A percentile compares a stretch with the other conserved stretches of the same genome.
These are phyloP conservation scores for Aurinia saxatilis DNA, from an alignment of 345 rosid genomes.

Conservation along the genomic window DNA sequence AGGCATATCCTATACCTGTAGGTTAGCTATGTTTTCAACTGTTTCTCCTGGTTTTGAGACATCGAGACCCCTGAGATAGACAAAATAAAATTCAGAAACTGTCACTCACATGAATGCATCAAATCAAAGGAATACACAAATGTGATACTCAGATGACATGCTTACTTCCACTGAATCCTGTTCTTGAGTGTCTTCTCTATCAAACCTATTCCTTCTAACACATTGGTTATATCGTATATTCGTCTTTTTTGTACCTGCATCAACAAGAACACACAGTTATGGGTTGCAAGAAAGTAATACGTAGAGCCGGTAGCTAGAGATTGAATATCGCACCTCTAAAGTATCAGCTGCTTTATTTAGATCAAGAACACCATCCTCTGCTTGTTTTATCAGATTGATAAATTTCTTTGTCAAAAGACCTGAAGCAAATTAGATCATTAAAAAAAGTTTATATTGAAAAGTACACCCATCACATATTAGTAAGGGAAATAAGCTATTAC, in stretches of 20 bases:
- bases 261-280: slow-evolving; percentile 14
- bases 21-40: slow-evolving; percentile 56
- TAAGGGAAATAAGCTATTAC: slow-evolving; percentile 35
- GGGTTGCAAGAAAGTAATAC: background rate
- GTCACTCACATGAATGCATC: background rate
- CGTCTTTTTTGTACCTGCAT: slow-evolving; percentile 95
- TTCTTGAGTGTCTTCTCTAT: slow-evolving; percentile 96
- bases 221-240: slow-evolving; percentile 97
- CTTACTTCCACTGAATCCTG: slow-evolving; percentile 96
- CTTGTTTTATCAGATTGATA: slow-evolving; percentile 87
- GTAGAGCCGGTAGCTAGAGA: background rate
- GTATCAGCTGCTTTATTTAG: slow-evolving; percentile 94
- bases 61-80: slow-evolving; percentile 71
- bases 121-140: slow-evolving; percentile 10
- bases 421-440: slow-evolving; percentile 26
- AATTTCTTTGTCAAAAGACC: slow-evolving; percentile 98
- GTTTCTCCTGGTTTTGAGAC: slow-evolving; percentile 79
- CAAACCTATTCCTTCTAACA: slow-evolving; percentile 96
- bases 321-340: slow-evolving; percentile 53
- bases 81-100: slow-evolving; percentile 3
- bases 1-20: slow-evolving; percentile 57
- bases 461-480: background rate
- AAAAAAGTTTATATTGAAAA: background rate
- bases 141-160: slow-evolving; percentile 2
- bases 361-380: slow-evolving; percentile 95